Conservation (phyloP, 805 yeast species). For the Citeromyces nyonsensis region DNA sequence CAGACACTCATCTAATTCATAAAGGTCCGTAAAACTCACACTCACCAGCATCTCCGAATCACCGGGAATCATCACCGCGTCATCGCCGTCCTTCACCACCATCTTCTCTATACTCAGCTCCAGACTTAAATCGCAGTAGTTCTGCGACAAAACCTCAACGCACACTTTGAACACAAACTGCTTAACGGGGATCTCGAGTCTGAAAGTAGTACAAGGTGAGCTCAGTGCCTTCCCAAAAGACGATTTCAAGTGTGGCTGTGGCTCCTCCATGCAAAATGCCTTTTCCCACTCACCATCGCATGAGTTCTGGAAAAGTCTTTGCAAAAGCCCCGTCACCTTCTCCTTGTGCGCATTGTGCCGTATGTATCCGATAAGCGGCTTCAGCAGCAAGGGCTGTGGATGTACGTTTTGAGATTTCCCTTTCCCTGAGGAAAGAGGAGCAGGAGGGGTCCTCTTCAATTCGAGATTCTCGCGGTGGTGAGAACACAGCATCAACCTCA, state of each 20-base stretch:
- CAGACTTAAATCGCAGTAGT: slow-evolving; percentile 21
- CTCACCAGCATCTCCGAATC: slow-evolving; percentile 20
- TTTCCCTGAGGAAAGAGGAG: slow-evolving; percentile 1
- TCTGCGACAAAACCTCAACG: slow-evolving; percentile 17
- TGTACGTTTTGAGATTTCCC: slow-evolving; percentile 2
- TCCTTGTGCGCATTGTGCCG: slow-evolving; percentile 31
- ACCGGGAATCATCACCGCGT: slow-evolving; percentile 1
- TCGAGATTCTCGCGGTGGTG: slow-evolving; percentile 31
- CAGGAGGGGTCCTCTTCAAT: slow-evolving; percentile 27
- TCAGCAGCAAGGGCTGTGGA: slow-evolving; percentile 25
- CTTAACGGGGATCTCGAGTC: slow-evolving; percentile 2
- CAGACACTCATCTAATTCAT: slow-evolving; percentile 38
- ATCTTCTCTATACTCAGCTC: slow-evolving; percentile 17
- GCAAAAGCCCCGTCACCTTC: slow-evolving; percentile 14
- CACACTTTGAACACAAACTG: slow-evolving; percentile 7
- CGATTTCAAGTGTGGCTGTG: slow-evolving; percentile 8
- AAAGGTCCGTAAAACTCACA: slow-evolving; percentile 30
- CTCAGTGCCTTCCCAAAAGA: slow-evolving; percentile 1
- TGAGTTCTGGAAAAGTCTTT: slow-evolving; percentile 3
- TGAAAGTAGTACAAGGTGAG: slow-evolving; percentile 8
- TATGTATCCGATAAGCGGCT: slow-evolving; percentile 44
- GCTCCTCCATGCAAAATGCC: not conserved
- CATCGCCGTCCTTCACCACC: not conserved
- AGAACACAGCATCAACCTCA: slow-evolving; percentile 48
- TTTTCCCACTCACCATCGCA: not conserved